Percentiles rank a stretch among this genome's conserved stretches.
phyloP scores from a whole-genome alignment of 2,329 filamentous ascomycete species.

The Diaporthe sp. region DNA sequence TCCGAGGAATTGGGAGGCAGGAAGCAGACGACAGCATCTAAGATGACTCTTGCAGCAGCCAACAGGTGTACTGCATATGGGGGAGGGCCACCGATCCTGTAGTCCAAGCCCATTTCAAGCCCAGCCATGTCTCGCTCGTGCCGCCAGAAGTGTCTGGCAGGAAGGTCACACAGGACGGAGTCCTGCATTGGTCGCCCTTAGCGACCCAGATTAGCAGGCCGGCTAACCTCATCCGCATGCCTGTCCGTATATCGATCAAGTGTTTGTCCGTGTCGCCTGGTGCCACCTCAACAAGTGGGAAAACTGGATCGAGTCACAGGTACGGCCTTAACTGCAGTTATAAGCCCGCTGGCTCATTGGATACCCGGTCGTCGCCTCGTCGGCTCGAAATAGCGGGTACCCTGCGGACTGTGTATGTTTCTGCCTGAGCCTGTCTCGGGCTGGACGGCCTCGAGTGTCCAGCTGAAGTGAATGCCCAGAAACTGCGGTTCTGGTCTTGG shows the following conservation, averaged over 20 bases:
- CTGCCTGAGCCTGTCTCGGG: constrained; percentile 41
- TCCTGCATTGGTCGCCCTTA: constrained; percentile 33
- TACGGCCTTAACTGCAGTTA: constrained; percentile 38
- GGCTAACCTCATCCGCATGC: not conserved
- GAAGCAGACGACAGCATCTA: not conserved
- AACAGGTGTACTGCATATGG: constrained; percentile 29
- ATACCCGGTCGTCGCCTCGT: constrained; percentile 34
- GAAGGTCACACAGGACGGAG: constrained; percentile 33
- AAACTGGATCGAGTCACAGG: not conserved
- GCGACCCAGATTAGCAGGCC: constrained; percentile 28
- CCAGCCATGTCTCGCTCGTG: constrained; percentile 39
- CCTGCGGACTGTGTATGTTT: constrained; percentile 37
- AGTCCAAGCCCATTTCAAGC: constrained; percentile 20
- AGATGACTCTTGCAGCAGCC: constrained; percentile 35
- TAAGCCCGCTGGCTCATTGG: not conserved
- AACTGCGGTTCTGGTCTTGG: constrained; percentile 22
- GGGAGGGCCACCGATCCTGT: constrained; percentile 30
- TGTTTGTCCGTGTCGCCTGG: constrained; percentile 34
- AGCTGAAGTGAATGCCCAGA: constrained; percentile 22
- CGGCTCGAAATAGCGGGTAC: constrained; percentile 16
- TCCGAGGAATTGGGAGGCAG: not conserved
- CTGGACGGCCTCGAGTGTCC: constrained; percentile 2
- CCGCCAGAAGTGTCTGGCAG: constrained; percentile 38
- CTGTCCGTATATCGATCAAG: constrained; percentile 19
- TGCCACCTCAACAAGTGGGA: constrained; percentile 30